Base-by-base conservation (phyloP, 1,284 basidiomycete genomes). In the Hypsizygus ulmarius region DNA sequence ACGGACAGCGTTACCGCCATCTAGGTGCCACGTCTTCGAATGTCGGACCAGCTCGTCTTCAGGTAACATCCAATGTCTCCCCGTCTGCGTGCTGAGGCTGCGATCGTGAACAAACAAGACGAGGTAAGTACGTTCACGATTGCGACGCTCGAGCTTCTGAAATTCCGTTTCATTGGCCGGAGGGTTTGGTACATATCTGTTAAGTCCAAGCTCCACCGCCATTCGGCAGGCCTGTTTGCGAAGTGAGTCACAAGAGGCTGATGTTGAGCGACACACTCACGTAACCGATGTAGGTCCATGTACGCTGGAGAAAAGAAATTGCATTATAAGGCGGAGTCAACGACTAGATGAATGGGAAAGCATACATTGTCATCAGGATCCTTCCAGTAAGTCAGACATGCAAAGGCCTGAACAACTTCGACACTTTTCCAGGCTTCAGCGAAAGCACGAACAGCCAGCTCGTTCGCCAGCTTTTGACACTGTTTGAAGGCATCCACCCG, bases 341-440 rank as follows among this genome's bases (percentile, higher is more conserved):
- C 46, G 42, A 49, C 29, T 32, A 48, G 36, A 50, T 15, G 39
- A 43, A 49, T 41, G 39, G 42, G 37, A 30, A 47, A 27, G 72
- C 77, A 48, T 54, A 87, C 85, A 46, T 79, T 85, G 58, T 91
- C 88, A 54, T 89, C 81, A 30, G 86, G 84, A 60, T 90, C 89
- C 66, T 80, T 87, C 91, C 91, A 93, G 63, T 93, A 93, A 30
- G 85, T 89, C 48, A 92, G 72, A 56, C 89, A 87, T 6, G 87
- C 83, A 63, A 90, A 87, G 21, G 90, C 87, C 65, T 93, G 90
- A 2, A 89, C 81, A 14, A 90, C 81, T 63, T 92, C 90, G 37
- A 93, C 81, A 47, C 80, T 74, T 62, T 89, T 88, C 76, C 80
- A 83, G 18, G 74, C 76, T 53, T 91, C 86, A 10, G 79, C 75